Conservation (phyloP, 2,329 filamentous ascomycete species). For the Talaromyces sp. region DNA sequence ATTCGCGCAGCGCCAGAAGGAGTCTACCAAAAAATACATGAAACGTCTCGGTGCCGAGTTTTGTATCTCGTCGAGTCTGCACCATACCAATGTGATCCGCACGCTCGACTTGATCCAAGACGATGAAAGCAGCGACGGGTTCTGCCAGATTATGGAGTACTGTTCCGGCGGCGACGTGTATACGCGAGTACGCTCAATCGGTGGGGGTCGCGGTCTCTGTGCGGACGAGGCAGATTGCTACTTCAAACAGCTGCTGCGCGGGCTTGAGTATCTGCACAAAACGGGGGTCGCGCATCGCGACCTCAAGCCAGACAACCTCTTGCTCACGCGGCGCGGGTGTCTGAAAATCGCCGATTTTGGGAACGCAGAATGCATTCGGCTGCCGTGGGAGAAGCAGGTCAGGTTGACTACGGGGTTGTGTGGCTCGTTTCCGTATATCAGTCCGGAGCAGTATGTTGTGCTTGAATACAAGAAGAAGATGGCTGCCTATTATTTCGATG, state of each 20-base stretch:
- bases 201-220: slow-evolving; percentile 57
- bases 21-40: slow-evolving; percentile 85
- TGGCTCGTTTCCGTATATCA: slow-evolving; percentile 84
- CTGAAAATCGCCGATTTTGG: slow-evolving; percentile 59
- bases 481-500: slow-evolving; percentile 64
- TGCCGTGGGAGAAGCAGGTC: slow-evolving; percentile 88
- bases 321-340: slow-evolving; percentile 55
- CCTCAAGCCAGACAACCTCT: slow-evolving; percentile 56
- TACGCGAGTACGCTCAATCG: slow-evolving; percentile 73
- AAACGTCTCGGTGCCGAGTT: slow-evolving; percentile 87
- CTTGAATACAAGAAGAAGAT: slow-evolving; percentile 47
- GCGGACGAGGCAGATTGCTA: slow-evolving; percentile 76
- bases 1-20: slow-evolving; percentile 77
- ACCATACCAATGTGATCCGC: slow-evolving; percentile 86
- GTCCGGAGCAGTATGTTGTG: slow-evolving; percentile 72
- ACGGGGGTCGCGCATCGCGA: slow-evolving; percentile 74
- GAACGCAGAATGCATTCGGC: slow-evolving; percentile 84
- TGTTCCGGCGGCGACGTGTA: slow-evolving; percentile 86
- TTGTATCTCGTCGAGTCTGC: slow-evolving; percentile 84
- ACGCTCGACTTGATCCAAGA: slow-evolving; percentile 86
- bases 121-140: slow-evolving; percentile 62
- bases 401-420: slow-evolving; percentile 92
- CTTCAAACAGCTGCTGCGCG: slow-evolving; percentile 92
- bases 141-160: slow-evolving; percentile 93
- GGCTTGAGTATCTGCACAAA: slow-evolving; percentile 88